phyloP scores from a whole-genome alignment of 371 early-diverging fungal species.

The Syncephalis plumigaleata region DNA sequence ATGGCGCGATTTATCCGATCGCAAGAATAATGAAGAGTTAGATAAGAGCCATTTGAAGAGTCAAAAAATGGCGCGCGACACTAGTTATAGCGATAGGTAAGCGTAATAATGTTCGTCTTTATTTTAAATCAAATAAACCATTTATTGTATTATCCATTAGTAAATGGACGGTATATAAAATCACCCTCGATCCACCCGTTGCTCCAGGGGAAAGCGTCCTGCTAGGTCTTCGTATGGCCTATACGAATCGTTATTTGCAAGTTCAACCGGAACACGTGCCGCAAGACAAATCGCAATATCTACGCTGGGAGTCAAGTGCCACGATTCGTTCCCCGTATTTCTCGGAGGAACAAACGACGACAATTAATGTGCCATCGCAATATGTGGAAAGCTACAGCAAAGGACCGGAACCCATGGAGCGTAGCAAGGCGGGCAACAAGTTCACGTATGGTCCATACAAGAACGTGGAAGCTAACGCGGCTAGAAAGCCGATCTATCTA shows the following conservation, averaged over 20 bases:
- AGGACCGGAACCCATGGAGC: slow-evolving; percentile 10
- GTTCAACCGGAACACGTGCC: slow-evolving; percentile 31
- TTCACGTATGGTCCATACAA: slow-evolving; percentile 66
- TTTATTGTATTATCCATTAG: too few species aligned
- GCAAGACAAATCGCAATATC: slow-evolving; percentile 15
- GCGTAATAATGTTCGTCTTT: too few species aligned
- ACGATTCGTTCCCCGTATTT: slow-evolving; percentile 23
- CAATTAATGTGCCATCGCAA: slow-evolving; percentile 30
- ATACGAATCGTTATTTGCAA: slow-evolving; percentile 25
- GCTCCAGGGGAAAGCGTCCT: slow-evolving; percentile 29
- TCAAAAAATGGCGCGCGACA: too few species aligned
- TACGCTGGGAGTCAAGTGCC: slow-evolving; percentile 1
- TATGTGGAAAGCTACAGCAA: slow-evolving; percentile 8
- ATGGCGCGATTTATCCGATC: too few species aligned
- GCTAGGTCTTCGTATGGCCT: slow-evolving; percentile 35
- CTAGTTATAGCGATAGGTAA: too few species aligned
- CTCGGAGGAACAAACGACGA: slow-evolving; percentile 58
- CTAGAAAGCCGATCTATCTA: slow-evolving; percentile 24
- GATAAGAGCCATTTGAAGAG: too few species aligned
- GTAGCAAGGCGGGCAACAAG: slow-evolving; percentile 23
- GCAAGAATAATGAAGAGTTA: too few species aligned
- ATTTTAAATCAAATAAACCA: too few species aligned
- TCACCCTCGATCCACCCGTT: slow-evolving; percentile 26
- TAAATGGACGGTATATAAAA: slow-evolving; percentile 17
- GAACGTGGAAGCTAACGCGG: slow-evolving; percentile 12